Evolutionary conservation across 208 protist species (phyloP).

Genomic region (Polymyxa betae): DNA sequence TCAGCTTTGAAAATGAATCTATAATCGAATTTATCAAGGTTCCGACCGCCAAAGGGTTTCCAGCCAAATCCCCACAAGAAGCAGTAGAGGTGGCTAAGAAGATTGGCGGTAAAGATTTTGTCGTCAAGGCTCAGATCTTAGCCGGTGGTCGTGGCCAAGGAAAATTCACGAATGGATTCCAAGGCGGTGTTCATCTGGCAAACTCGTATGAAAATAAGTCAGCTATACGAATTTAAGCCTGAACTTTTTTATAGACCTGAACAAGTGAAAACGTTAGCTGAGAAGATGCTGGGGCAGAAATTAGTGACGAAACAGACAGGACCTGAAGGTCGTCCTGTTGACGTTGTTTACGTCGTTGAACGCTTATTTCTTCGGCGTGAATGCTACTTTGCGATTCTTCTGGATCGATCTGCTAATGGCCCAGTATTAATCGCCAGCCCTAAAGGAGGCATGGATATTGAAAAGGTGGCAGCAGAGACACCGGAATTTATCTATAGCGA

Average conservation of each 20-base stretch:
- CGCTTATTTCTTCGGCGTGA: constrained; percentile 79
- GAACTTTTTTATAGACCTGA: constrained; percentile 68
- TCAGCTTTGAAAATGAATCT: background rate
- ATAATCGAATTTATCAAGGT: background rate
- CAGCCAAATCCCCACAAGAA: background rate
- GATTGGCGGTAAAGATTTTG: constrained; percentile 58
- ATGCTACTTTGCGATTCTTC: constrained; percentile 97
- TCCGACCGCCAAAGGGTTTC: background rate
- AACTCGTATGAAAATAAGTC: constrained; percentile 55
- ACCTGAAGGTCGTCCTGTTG: constrained; percentile 80
- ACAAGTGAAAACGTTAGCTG: constrained; percentile 82
- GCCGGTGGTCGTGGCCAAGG: constrained; percentile 98
- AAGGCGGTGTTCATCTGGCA: constrained; percentile 81
- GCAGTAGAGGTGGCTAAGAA: background rate
- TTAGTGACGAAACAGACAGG: constrained; percentile 99
- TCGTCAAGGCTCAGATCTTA: constrained; percentile 81
- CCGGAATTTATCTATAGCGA: constrained; percentile 92
- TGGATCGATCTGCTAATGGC: constrained; percentile 71
- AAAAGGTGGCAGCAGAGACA: constrained; percentile 90
- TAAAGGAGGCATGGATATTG: constrained; percentile 96
- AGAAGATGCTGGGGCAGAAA: constrained; percentile 94
- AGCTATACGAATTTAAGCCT: background rate
- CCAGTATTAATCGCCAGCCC: constrained; percentile 82
- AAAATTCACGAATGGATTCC: constrained; percentile 93
- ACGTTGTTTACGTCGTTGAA: constrained; percentile 73